phyloP scores from a whole-genome alignment of 495 filamentous ascomycete species.

The Tuber brumale region DNA sequence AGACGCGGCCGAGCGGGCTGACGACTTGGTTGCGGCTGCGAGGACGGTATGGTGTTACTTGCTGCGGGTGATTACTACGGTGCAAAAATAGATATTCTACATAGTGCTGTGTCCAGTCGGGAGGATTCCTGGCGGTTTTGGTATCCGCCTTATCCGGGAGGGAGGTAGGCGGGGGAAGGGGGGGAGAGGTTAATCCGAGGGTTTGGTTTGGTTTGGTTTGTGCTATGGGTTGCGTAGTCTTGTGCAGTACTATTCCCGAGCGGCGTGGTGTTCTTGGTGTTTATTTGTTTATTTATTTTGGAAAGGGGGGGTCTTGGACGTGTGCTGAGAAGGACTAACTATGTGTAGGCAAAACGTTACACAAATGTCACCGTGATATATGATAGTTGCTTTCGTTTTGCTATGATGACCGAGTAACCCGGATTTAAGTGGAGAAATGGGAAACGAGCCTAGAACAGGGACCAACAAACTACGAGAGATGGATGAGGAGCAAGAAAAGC shows the following conservation, averaged over 20 bases:
- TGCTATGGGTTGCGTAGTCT: neutral
- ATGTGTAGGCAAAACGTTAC: neutral
- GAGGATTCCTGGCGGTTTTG: neutral
- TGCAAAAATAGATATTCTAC: neutral
- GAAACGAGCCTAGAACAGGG: constrained; percentile 11
- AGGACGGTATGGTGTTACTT: neutral
- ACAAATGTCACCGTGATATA: neutral
- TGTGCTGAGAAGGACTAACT: neutral
- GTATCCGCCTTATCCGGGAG: neutral
- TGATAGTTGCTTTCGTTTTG: neutral
- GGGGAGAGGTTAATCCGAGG: neutral
- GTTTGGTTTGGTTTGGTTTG: neutral
- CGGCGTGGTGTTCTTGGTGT: neutral
- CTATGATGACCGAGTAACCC: neutral
- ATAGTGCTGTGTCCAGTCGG: neutral
- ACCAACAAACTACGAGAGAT: constrained; percentile 6
- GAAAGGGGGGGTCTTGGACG: neutral
- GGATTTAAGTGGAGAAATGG: constrained; percentile 6
- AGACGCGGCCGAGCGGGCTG: constrained; percentile 2
- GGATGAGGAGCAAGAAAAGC: neutral
- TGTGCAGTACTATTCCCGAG: neutral
- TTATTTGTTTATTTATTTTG: neutral
- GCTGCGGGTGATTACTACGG: neutral
- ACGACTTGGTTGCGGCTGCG: neutral
- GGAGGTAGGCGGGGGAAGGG: neutral